A percentile compares a stretch with the other conserved stretches of the same genome.
Conservation (phyloP, 768 basidiomycete genomes). For the Panellus pusillus region DNA sequence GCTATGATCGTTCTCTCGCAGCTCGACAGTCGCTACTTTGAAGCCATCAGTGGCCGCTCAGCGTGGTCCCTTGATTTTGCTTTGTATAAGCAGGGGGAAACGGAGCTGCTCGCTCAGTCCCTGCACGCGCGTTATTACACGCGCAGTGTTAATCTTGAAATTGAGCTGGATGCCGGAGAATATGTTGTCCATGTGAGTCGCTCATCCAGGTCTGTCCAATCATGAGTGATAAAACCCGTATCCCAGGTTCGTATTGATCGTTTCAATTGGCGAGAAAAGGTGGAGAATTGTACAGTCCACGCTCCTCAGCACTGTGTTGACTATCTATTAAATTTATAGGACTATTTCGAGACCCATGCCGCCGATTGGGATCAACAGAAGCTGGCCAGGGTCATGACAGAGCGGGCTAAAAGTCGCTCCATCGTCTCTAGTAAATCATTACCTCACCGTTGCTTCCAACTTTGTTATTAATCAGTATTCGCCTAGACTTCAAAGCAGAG, state of each 20-base stretch:
- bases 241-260: slow-evolving; percentile 22
- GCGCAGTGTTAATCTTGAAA: slow-evolving; percentile 40
- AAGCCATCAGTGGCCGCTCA: slow-evolving; percentile 35
- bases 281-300: not conserved
- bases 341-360: slow-evolving; percentile 29
- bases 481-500: slow-evolving; percentile 23
- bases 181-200: slow-evolving; percentile 41
- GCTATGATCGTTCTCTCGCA: slow-evolving; percentile 50
- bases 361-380: slow-evolving; percentile 33
- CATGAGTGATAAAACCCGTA: too few species aligned
- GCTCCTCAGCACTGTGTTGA: too few species aligned
- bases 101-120: slow-evolving; percentile 33
- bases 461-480: not conserved
- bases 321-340: slow-evolving; percentile 22
- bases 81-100: slow-evolving; percentile 44
- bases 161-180: slow-evolving; percentile 40
- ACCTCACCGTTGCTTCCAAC: not conserved
- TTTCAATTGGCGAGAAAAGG: slow-evolving; percentile 4
- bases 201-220: too few species aligned
- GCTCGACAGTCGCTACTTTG: slow-evolving; percentile 47
- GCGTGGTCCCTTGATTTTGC: slow-evolving; percentile 49
- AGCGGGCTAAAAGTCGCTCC: slow-evolving; percentile 22
- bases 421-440: slow-evolving; percentile 24
- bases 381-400: slow-evolving; percentile 18
- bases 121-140: slow-evolving; percentile 31